Percentiles rank a stretch among this genome's conserved stretches.
Evolutionary conservation across 306 rosid species (phyloP).

Genomic region (Cajanus cajan): DNA sequence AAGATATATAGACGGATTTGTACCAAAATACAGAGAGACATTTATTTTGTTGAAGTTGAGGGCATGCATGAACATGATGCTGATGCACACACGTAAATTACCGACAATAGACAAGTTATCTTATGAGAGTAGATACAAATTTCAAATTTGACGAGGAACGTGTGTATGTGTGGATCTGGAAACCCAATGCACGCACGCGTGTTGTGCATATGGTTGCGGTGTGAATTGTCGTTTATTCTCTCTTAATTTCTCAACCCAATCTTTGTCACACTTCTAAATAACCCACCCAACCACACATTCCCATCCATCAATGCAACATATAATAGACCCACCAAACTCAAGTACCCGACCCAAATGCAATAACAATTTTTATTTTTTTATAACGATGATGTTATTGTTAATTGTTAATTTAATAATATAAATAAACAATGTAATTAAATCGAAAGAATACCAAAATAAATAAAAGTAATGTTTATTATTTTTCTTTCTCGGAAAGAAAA

Average conservation of each 20-base stretch:
- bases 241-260: conserved; percentile 27
- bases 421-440: too few relatives aligned
- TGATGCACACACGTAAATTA: conserved; percentile 5
- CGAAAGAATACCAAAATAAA: too few relatives aligned
- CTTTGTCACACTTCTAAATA: conserved; percentile 34
- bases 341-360: too few relatives aligned
- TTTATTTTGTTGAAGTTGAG: background rate
- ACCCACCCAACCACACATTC: background rate
- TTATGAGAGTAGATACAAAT: conserved; percentile 1
- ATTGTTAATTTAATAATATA: too few relatives aligned
- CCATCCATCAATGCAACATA: conserved; percentile 11
- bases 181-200: conserved; percentile 37
- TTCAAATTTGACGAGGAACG: conserved; percentile 17
- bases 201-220: conserved; percentile 36
- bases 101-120: conserved; percentile 23
- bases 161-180: conserved; percentile 28
- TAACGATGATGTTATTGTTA: too few relatives aligned
- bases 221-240: conserved; percentile 36
- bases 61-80: conserved; percentile 6
- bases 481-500: background rate
- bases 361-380: too few relatives aligned
- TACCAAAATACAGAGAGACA: background rate
- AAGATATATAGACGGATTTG: background rate
- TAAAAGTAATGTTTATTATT: too few relatives aligned
- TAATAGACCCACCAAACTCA: too few relatives aligned